These are phyloP conservation scores for Termitomyces heimii DNA, from an alignment of 768 basidiomycete genomes.

Conservation along the genomic window DNA sequence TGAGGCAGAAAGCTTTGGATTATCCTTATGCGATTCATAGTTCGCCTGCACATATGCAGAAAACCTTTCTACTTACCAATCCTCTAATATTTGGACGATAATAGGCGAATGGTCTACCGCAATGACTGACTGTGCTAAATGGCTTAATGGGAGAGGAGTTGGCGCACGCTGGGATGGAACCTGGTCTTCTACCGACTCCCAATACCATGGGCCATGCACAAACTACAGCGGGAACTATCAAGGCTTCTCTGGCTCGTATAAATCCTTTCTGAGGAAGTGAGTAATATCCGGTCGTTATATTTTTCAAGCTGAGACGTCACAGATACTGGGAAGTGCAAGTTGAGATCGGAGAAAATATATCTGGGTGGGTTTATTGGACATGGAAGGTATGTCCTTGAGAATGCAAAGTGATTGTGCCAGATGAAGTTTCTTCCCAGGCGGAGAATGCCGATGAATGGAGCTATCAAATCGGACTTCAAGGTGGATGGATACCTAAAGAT, in stretches of 20 bases:
- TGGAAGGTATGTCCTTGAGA: constrained; percentile 53
- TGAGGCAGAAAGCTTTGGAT: neutral
- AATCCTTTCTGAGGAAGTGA: constrained; percentile 53
- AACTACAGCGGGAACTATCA: constrained; percentile 56
- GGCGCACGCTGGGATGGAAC: constrained; percentile 70
- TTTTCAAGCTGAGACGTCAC: neutral
- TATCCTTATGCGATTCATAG: constrained; percentile 16
- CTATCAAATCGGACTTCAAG: constrained; percentile 66
- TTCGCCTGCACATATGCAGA: constrained; percentile 50
- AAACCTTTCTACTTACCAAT: constrained; percentile 38
- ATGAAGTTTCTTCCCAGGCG: constrained; percentile 25
- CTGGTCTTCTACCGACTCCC: constrained; percentile 32
- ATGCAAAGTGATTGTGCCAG: neutral
- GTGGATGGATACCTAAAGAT: constrained; percentile 74
- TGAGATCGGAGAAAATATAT: constrained; percentile 61
- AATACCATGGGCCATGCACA: constrained; percentile 53
- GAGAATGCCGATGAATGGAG: constrained; percentile 75
- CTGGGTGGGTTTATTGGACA: constrained; percentile 75
- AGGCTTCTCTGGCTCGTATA: constrained; percentile 59
- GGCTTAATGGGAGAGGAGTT: constrained; percentile 73
- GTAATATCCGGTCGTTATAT: constrained; percentile 14
- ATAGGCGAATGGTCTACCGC: constrained; percentile 80
- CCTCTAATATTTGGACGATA: constrained; percentile 63
- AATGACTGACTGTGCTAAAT: constrained; percentile 67
- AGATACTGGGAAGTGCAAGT: constrained; percentile 83